Evolutionary conservation across 176 grass and related monocot genomes (phyloP), one percentile per base, ranked within the genome.

Genomic region (Musa troglodytarum): DNA sequence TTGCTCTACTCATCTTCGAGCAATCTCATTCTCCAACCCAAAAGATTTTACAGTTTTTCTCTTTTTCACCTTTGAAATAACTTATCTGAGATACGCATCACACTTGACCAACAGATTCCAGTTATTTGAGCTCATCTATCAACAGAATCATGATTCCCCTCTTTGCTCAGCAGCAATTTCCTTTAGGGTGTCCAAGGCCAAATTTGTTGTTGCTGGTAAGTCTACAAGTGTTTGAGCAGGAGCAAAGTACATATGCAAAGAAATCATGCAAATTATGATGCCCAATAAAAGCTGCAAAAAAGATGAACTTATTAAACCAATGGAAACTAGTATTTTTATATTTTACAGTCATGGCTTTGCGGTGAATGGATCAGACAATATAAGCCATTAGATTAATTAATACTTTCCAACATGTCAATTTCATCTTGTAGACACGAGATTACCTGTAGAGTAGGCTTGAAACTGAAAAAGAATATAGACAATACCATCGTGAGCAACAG

Each of bases 211-310:
- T 19, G 17, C 43, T 65, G 90, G 90, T 57, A 97, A 90, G 53
- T 90, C 88, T 52, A 97, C 78, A 64, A 93, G 82, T 90, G 82
- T 74, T 69, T 85, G 90, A 52, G 86, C 82, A 70, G 90, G 93
- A 82, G 92, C 87, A 86, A 97, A 97, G 85, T 97, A 97, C 93
- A 99, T 88, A 62, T 99, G 90, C 82, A 99, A 68, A 43, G 90
- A 94, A 74, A 91, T 89, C 86, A 94, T 99, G 85, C 90, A 99
- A 70, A 99, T 91, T 62, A 94, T 55, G 82, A 99, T 91, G 80
- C 95, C 95, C 72, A 99, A 84, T 79, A 94, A 90, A 87, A 94
- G 95, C 95, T 99, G 83, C 82, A 98, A 56, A 79, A 77, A 16
- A 68, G 8, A 52, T 8, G 21, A 68, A 68, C 65, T 34, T 14